phyloP scores from a whole-genome alignment of 176 grass and related monocot species.

The Poa annua region DNA sequence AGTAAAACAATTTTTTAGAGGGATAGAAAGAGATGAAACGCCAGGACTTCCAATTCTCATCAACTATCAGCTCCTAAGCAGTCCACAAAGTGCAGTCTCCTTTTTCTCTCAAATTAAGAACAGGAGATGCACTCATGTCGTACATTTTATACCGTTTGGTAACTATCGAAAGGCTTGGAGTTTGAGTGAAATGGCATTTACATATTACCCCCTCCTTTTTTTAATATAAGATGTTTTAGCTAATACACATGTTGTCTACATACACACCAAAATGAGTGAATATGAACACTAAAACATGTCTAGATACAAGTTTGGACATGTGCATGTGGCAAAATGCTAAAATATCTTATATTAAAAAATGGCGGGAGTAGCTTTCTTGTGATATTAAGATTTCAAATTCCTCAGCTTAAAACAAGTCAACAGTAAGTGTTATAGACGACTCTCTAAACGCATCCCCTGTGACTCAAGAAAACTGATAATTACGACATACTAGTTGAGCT shows the following conservation, averaged over 20 bases:
- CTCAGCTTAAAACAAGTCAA: background rate
- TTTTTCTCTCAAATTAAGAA: background rate
- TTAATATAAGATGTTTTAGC: too few species aligned
- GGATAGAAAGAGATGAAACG: background rate
- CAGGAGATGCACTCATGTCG: background rate
- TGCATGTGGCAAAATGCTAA: too few species aligned
- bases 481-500: too few species aligned
- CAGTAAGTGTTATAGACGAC: conserved; percentile 34
- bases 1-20: background rate
- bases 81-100: background rate
- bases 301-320: too few species aligned
- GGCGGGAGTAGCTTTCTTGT: too few species aligned
- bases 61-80: background rate
- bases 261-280: too few species aligned
- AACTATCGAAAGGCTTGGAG: background rate
- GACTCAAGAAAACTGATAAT: too few species aligned
- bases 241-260: too few species aligned
- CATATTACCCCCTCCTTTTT: too few species aligned
- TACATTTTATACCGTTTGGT: background rate
- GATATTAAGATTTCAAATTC: background rate
- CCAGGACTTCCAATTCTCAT: background rate
- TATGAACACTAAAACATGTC: too few species aligned
- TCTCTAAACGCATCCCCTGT: background rate
- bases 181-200: background rate
- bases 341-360: too few species aligned